A percentile compares a stretch with the other conserved stretches of the same genome.
These are phyloP conservation scores for Trametes coccinea DNA, from an alignment of 768 basidiomycete genomes.

Conservation along the genomic window DNA sequence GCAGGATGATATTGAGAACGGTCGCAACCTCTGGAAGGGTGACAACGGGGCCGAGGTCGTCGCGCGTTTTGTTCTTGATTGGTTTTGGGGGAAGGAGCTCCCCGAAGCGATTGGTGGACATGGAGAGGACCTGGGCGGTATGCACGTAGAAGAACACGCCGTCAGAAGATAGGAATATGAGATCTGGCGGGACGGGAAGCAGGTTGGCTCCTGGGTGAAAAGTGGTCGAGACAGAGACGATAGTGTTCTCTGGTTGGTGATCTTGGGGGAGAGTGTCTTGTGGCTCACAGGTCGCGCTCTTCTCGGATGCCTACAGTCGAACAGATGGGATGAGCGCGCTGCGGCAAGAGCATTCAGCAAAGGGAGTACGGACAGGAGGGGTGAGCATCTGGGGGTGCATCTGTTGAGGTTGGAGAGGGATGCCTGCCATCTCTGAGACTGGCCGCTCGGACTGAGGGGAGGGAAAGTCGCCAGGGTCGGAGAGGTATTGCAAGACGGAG, in stretches of 20 bases:
- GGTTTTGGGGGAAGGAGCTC: slow-evolving; percentile 49
- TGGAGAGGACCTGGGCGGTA: slow-evolving; percentile 51
- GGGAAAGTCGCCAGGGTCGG: slow-evolving; percentile 20
- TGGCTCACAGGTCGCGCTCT: slow-evolving; percentile 16
- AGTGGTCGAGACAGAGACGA: slow-evolving; percentile 79
- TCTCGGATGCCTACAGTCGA: slow-evolving; percentile 13
- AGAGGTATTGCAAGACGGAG: slow-evolving; percentile 29
- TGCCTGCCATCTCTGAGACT: slow-evolving; percentile 20
- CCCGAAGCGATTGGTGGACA: slow-evolving; percentile 67
- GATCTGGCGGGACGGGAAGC: slow-evolving; percentile 56
- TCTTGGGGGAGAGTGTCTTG: slow-evolving; percentile 9
- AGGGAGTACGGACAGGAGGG: slow-evolving; percentile 25
- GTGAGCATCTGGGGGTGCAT: slow-evolving; percentile 22
- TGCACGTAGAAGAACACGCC: slow-evolving; percentile 86
- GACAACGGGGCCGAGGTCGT: slow-evolving; percentile 55
- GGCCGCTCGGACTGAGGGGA: slow-evolving; percentile 19
- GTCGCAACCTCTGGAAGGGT: slow-evolving; percentile 59
- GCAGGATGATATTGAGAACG: slow-evolving; percentile 71
- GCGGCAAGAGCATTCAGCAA: background rate
- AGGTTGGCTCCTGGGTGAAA: slow-evolving; percentile 72
- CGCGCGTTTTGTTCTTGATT: slow-evolving; percentile 32
- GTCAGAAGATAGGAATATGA: slow-evolving; percentile 69
- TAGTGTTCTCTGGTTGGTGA: slow-evolving; percentile 31
- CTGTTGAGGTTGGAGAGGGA: slow-evolving; percentile 1
- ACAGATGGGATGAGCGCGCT: background rate